phyloP scores from a whole-genome alignment of 2,329 filamentous ascomycete species.

The Simplicillium aogashimaense region DNA sequence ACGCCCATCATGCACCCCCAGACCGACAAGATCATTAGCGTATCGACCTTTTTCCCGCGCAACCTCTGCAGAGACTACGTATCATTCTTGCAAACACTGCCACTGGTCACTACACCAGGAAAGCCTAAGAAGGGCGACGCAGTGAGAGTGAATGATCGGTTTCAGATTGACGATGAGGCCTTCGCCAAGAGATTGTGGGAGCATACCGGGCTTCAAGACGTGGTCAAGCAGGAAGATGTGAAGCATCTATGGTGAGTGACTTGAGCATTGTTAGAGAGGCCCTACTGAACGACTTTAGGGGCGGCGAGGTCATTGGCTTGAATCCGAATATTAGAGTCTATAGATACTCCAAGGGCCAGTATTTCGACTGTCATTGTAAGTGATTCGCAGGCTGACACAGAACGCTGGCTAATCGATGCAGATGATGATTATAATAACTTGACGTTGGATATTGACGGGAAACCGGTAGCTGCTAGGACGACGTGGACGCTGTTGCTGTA shows the following conservation, averaged over 20 bases:
- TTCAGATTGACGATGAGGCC: slow-evolving; percentile 63
- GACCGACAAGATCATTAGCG: slow-evolving; percentile 57
- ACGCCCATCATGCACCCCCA: slow-evolving; percentile 40
- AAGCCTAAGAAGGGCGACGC: slow-evolving; percentile 74
- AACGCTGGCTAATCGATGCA: slow-evolving; percentile 20
- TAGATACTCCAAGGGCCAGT: slow-evolving; percentile 76
- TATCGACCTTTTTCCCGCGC: slow-evolving; percentile 65
- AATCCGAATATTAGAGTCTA: slow-evolving; percentile 88
- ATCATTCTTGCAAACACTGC: slow-evolving; percentile 57
- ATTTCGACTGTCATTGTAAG: slow-evolving; percentile 87
- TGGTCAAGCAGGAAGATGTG: slow-evolving; percentile 29
- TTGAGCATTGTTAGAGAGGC: neutral
- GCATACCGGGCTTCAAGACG: slow-evolving; percentile 61
- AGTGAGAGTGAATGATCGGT: slow-evolving; percentile 80
- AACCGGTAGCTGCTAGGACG: slow-evolving; percentile 36
- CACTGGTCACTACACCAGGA: slow-evolving; percentile 67
- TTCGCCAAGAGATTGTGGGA: slow-evolving; percentile 74
- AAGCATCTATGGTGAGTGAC: slow-evolving; percentile 33
- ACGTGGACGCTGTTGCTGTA: slow-evolving; percentile 92
- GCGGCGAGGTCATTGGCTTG: slow-evolving; percentile 71
- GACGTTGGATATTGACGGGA: slow-evolving; percentile 31
- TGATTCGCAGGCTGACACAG: slow-evolving; percentile 1
- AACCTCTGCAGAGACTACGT: slow-evolving; percentile 69
- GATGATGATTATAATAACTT: slow-evolving; percentile 82
- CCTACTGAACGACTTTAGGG: slow-evolving; percentile 43